Base-by-base conservation (phyloP, 2,329 filamentous ascomycete species). In the Chaetomium olivaceum region DNA sequence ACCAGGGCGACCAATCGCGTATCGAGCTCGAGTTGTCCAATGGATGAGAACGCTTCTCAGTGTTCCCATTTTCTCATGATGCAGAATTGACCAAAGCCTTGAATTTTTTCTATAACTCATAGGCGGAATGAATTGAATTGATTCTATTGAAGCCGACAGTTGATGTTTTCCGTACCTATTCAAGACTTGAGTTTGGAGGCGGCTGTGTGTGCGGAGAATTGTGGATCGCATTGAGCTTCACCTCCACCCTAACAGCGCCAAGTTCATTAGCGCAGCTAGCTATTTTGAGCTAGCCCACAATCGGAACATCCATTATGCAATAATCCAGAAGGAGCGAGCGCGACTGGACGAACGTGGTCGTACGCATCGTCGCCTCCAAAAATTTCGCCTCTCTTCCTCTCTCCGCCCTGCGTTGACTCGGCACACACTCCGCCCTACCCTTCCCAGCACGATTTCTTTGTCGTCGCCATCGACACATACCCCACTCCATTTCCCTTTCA, bases 351-450 rank as follows among this genome's bases (percentile, higher is more conserved):
- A 61, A 43, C 50, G 48, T 59, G 59, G 33, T 61, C 51, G 43
- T 23, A 52, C 43, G 33, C 55, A 39, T 62, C 58, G 56, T 63
- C 62, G 59, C 65, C 65, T 39, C 65, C 65, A 63, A 67, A 67
- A 67, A 65, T 65, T 67, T 67, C 65, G 65, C 65, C 65, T 67
- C 62, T 56, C 58, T 54, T 52, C 36, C 25, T 43, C 48, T 59
- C 62, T 27, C 57, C 51, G 46, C 16, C 46, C 46, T 33, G 61
- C 54, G 43, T 50, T 33, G 39, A 46, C 50, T 67, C 29, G 48
- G 43, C 55, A 52, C 31, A 43, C 39, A 46, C 62, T 60, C 56
- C 58, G 52, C 58, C 56, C 23, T 36, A 27, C 11, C 23, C 23
- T 46, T 55, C 33, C 14, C 33, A 62, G 27, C 58, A 61, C 36